Base-by-base conservation (phyloP, 306 rosid genomes). In the Acacia crassicarpa region DNA sequence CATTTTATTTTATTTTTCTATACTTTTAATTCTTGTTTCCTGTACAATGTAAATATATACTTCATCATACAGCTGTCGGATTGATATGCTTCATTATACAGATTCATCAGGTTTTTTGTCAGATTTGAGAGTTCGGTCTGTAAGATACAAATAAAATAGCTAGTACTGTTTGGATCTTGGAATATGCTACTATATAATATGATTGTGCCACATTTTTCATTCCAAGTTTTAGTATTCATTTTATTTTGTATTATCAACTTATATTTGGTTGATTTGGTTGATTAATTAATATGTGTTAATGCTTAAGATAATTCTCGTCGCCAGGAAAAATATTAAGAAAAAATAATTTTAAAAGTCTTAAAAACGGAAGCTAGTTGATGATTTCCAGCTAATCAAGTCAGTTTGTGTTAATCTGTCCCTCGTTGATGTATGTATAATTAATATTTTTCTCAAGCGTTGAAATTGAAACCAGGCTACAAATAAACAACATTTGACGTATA, bases 31-130 rank as follows among this genome's bases (percentile, higher is more conserved):
- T n/a, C 5, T 14, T 17, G 17, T 27, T 25, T 19, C 30, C 30
- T 75, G 19, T 71, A 0, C n/a, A 33, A 32, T 76, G 82, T 84
- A 76, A 80, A 80, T 84, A 61, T 61, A 61, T 25, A 75, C 32
- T 22, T 8, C 30, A 48, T 20, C n/a, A 30, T 41, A 51, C 56
- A 49, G 32, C 62, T 75, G 22, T 6, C 1, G 35, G 35, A 32
- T 19, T 53, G 7, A 17, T 53, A 6, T 20, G 49, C 62, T 46
- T 67, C 9, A 0, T 67, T 23, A 22, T 3, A 20, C 54, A 25
- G 74, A 22, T n/a, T 69, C 74, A 43, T 32, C 35, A 53, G 74
- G 43, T 40, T 40, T 68, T 27, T 40, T 68, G 32, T 40, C 51
- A 3, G 22, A 4, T 35, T 5, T 14, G 14, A 40, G 27, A 40